Conservation (phyloP, 768 basidiomycete species). For the Boletales sp. region DNA sequence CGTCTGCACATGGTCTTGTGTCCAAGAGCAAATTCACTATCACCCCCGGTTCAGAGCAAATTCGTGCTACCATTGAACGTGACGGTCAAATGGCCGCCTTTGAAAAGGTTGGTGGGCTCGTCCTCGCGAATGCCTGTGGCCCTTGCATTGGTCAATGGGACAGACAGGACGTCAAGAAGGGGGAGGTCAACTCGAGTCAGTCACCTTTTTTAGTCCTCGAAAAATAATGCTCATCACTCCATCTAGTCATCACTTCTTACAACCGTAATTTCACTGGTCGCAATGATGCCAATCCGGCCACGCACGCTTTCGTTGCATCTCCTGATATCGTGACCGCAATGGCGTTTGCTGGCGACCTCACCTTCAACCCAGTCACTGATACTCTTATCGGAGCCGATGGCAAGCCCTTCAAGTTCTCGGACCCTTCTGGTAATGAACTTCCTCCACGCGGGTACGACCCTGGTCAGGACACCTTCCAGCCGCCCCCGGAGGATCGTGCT, state of each 20-base stretch:
- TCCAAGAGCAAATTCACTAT: conserved; percentile 96
- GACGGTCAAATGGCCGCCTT: conserved; percentile 91
- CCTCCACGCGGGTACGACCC: conserved; percentile 96
- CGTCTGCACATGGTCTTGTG: conserved; percentile 78
- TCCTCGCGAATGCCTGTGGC: conserved; percentile 97
- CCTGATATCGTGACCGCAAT: conserved; percentile 96
- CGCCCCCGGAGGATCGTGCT: conserved; percentile 83
- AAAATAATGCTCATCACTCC: background rate
- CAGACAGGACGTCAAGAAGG: conserved; percentile 93
- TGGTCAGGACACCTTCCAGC: conserved; percentile 95
- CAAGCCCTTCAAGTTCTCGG: conserved; percentile 96
- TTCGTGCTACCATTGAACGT: conserved; percentile 95
- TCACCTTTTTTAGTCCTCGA: conserved; percentile 6
- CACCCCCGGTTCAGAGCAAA: conserved; percentile 97
- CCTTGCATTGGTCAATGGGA: conserved; percentile 99
- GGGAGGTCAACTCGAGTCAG: conserved; percentile 92
- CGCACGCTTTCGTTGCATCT: conserved; percentile 93
- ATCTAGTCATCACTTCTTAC: conserved; percentile 93
- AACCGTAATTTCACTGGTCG: conserved; percentile 99
- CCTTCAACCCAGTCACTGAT: conserved; percentile 97
- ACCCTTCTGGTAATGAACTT: conserved; percentile 87
- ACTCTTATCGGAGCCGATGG: conserved; percentile 84
- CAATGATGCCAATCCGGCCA: conserved; percentile 99
- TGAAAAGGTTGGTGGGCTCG: conserved; percentile 84
- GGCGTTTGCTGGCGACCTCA: conserved; percentile 89